Evolutionary conservation across 495 filamentous ascomycete species (phyloP), one percentile per base, ranked within the genome.

Genomic region (Penicillium macrosclerotiorum): DNA sequence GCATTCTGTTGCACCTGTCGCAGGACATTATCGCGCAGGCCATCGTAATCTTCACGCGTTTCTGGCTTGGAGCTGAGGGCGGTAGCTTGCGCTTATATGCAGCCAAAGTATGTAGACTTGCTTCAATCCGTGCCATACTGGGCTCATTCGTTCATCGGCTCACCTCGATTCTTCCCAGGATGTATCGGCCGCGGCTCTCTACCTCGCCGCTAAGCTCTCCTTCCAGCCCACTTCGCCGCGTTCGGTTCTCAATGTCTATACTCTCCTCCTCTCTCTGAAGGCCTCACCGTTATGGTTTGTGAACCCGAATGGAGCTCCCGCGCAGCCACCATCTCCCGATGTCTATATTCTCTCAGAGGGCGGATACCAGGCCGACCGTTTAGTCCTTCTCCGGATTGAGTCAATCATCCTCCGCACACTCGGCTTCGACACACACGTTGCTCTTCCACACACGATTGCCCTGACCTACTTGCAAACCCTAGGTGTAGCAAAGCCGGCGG

Each of bases 401-500:
- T 78, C 84, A 4, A 75, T 81, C 31, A 81, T 96, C 18, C 76
- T 96, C 0, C 81, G 83, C 44, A 73, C 81, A 0, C 69, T 96
- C 0, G 79, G 84, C 19, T 96, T 96, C 66, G 76, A 92, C 55
- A 88, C 85, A 5, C 86, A 93, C 55, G 84, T 91, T 9, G 79
- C 85, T 1, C 73, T 95, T 1, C 93, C 93, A 0, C 89, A 97
- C 54, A 80, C 87, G 1, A 76, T 96, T n/a, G 86, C 85, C 24
- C 75, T 97, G 40, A 97, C 90, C 4, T 98, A 97, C 67, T 77
- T 96, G 0, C 92, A 97, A 65, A 83, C 93, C 3, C 78, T 98
- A 8, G 86, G 86, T 29, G 86, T 58, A 14, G 52, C 63, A 16
- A 69, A 64, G 6, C 57, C 63, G 7, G 62, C 55, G 7, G 71